phyloP scores from a whole-genome alignment of 2,329 filamentous ascomycete genomes.

The Lachnellula subtilissima region DNA sequence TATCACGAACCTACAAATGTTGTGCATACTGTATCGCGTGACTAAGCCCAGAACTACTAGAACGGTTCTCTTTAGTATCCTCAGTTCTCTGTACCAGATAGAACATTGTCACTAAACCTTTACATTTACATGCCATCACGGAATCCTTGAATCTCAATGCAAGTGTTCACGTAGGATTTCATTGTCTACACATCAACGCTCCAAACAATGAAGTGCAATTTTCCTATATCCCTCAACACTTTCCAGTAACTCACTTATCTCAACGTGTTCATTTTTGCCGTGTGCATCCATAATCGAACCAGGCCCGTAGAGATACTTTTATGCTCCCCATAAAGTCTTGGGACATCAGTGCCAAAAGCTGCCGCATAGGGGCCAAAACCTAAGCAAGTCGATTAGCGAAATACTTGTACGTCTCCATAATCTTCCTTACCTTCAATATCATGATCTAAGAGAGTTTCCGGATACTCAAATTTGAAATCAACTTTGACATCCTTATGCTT shows the following conservation, averaged over 20 bases:
- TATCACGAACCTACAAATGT: no score
- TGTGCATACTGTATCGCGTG: no score
- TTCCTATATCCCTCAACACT: slow-evolving; percentile 73
- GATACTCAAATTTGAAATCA: slow-evolving; percentile 62
- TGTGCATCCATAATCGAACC: slow-evolving; percentile 80
- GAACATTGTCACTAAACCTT: no score
- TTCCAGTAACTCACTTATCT: slow-evolving; percentile 65
- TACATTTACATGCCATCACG: no score
- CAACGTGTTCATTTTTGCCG: slow-evolving; percentile 72
- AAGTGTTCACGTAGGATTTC: background rate
- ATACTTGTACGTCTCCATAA: background rate
- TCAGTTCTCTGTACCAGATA: no score
- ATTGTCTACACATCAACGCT: background rate
- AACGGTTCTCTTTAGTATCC: no score
- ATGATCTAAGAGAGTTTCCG: slow-evolving; percentile 68
- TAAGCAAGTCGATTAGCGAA: slow-evolving; percentile 1
- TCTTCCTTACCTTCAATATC: slow-evolving; percentile 61
- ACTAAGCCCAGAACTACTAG: no score
- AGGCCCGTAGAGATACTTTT: slow-evolving; percentile 59
- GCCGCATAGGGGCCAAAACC: slow-evolving; percentile 74
- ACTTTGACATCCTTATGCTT: slow-evolving; percentile 32
- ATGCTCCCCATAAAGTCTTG: slow-evolving; percentile 32
- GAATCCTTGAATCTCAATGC: no score
- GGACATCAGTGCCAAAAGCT: slow-evolving; percentile 89
- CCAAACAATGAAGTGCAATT: background rate